Evolutionary conservation across 768 basidiomycete genomes (phyloP), one percentile per base, ranked within the genome.

Genomic region (Dictyophora rubrovolvata): DNA sequence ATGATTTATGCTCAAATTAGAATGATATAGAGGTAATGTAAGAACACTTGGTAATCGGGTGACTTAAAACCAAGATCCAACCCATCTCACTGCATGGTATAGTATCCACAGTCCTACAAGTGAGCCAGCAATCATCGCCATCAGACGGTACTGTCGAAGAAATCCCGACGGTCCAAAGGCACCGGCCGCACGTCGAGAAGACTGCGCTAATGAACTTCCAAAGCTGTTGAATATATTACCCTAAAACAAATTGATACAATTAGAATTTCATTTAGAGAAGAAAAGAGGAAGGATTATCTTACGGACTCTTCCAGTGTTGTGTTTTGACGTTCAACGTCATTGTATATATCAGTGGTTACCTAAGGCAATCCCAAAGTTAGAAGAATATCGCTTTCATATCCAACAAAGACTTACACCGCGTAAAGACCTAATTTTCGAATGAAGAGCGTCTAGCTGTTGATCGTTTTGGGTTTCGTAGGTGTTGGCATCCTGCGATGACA

Each of bases 321-420:
- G 65, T 93, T 92, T 72, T 93, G 91, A 10, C 84, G 74, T 71
- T 93, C 90, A 1, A 85, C 85, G 65, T 93, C 91, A 61, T 83
- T 80, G 68, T 93, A 78, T 42, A 93, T 91, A 72, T 93, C 90
- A 1, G 82, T 87, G 12, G 90, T 93, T n/a, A 93, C 78, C 89
- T 93, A 54, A 18, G 42, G 28, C 49, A 62, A 49, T 59, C 37
- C 37, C 5, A 52, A 58, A 34, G 50, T 17, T 23, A 56, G 34
- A 12, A 9, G 51, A 20, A 47, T 14, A 53, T 36, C 52, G 11
- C 37, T 50, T 42, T 53, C 62, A 48, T 56, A 36, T 37, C 55
- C 46, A 42, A 0, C 56, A 28, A 51, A 20, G 17, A 62, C 81
- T 63, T 68, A 92, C 90, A n/a, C 86, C 86, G 61, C 89, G 83